Conservation (phyloP, 371 early-diverging fungal species). For the Quaeritorhiza haematococci region DNA sequence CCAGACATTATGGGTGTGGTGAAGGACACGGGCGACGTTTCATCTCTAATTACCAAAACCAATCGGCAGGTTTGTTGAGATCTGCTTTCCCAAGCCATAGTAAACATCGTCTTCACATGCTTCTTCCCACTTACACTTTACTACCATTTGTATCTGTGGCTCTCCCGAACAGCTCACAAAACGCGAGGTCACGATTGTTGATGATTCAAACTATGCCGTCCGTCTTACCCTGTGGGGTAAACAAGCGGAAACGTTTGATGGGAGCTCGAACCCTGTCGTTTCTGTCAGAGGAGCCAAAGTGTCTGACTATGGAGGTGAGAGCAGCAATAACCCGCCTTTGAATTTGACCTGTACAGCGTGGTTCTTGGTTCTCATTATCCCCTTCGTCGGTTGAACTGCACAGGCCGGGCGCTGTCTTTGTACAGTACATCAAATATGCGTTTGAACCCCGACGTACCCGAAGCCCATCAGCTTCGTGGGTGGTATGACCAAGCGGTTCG, state of each 20-base stretch:
- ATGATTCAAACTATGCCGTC: constrained; percentile 66
- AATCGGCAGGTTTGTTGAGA: constrained; percentile 64
- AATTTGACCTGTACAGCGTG: neutral
- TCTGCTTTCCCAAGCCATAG: no score
- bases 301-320: constrained; percentile 75
- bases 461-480: constrained; percentile 71
- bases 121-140: no score
- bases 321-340: neutral
- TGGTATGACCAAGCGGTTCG: constrained; percentile 82
- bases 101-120: no score
- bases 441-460: constrained; percentile 80
- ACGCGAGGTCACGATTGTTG: constrained; percentile 81
- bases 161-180: constrained; percentile 56
- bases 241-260: constrained; percentile 66
- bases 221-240: constrained; percentile 87
- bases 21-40: constrained; percentile 54
- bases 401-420: constrained; percentile 64
- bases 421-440: constrained; percentile 47
- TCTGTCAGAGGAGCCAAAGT: constrained; percentile 81
- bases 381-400: constrained; percentile 2
- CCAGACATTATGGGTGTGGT: constrained; percentile 82
- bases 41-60: constrained; percentile 62
- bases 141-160: constrained; percentile 4
- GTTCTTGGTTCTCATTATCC: no score
- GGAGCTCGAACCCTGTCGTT: constrained; percentile 56